phyloP scores from a whole-genome alignment of 192 early-diverging fungal genomes.

The Backusella macrospora region DNA sequence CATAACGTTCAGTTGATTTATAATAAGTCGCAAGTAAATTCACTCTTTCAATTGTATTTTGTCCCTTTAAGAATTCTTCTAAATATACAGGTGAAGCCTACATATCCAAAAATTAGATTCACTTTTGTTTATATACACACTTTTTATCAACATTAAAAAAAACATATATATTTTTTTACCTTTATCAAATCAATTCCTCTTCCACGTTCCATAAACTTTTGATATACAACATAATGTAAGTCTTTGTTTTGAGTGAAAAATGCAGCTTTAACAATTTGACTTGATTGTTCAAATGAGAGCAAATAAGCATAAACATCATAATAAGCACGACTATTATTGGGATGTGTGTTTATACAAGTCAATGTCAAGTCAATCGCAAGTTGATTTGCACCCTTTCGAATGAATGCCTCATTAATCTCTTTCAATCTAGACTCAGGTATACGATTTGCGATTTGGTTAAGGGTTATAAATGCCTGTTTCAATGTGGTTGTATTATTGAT shows the following conservation, averaged over 20 bases:
- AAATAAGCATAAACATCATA: not conserved
- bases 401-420: not conserved
- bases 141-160: not conserved
- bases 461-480: not conserved
- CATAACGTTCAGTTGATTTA: not conserved
- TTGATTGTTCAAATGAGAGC: not conserved
- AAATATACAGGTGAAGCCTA: slow-evolving; percentile 1
- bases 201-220: slow-evolving; percentile 2
- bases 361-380: not conserved
- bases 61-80: not conserved
- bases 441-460: not conserved
- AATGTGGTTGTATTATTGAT: not conserved
- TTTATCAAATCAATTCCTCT: slow-evolving; percentile 3
- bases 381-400: not conserved
- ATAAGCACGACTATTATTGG: not conserved
- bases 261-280: not conserved
- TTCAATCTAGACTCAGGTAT: not conserved
- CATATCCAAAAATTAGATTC: not conserved
- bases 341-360: not conserved
- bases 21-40: slow-evolving; percentile 3
- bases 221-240: not conserved
- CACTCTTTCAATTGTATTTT: not conserved
- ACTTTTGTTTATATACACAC: no score
- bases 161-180: no score
- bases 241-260: not conserved